Conservation (phyloP, 2,329 filamentous ascomycete genomes). For the Diaporthe sp. region DNA sequence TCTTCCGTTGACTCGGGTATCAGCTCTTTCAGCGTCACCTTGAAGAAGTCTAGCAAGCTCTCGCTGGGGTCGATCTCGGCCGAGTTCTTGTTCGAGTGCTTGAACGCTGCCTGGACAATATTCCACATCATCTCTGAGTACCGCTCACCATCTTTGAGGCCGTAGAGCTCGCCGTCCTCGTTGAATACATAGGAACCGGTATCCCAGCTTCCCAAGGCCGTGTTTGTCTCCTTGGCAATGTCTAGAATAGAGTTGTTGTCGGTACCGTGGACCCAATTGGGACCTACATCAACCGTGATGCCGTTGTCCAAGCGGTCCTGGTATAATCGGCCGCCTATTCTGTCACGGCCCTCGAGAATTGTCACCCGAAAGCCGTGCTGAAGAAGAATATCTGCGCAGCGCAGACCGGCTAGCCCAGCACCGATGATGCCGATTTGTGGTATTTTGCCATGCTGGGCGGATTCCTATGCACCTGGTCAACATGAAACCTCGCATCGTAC, state of each 20-base stretch:
- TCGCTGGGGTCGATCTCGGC: constrained; percentile 60
- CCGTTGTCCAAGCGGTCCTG: constrained; percentile 65
- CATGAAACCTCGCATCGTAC: background rate
- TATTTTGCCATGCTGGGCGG: constrained; percentile 45
- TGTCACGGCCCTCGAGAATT: constrained; percentile 76
- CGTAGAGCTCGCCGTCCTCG: constrained; percentile 66
- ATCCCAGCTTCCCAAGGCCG: constrained; percentile 62
- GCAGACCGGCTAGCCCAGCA: constrained; percentile 78
- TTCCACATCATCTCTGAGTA: constrained; percentile 73
- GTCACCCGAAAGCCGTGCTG: constrained; percentile 76
- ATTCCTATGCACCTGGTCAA: constrained; percentile 43
- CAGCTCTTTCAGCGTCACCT: constrained; percentile 58
- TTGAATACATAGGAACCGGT: constrained; percentile 68
- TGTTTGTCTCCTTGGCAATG: constrained; percentile 73
- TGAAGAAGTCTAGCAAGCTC: constrained; percentile 69
- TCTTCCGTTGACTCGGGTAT: constrained; percentile 60
- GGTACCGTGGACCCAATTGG: constrained; percentile 87
- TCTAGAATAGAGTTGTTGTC: constrained; percentile 78
- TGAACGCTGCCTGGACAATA: constrained; percentile 77
- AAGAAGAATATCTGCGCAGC: constrained; percentile 77
- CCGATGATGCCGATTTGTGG: constrained; percentile 77
- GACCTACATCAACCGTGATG: constrained; percentile 70
- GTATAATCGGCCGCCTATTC: constrained; percentile 75
- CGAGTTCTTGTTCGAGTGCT: constrained; percentile 71
- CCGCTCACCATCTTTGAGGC: constrained; percentile 58